Percentiles rank a stretch among this genome's conserved stretches.
These are phyloP conservation scores for Inonotus hispidus DNA, from an alignment of 1,284 basidiomycete species.

Conservation along the genomic window DNA sequence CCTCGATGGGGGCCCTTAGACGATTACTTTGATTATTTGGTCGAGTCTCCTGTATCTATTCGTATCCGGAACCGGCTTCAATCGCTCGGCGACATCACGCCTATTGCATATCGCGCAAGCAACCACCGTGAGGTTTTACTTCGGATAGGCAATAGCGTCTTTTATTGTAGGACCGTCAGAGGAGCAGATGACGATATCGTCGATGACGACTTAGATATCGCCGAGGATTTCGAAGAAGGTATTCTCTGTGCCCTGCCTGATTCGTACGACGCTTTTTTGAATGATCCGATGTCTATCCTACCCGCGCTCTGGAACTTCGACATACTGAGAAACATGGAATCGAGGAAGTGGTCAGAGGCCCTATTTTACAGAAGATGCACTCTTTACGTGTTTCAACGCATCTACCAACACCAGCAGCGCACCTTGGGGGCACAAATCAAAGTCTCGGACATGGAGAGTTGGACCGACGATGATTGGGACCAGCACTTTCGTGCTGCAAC, in stretches of 20 bases:
- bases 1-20: slow-evolving; percentile 8
- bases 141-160: slow-evolving; percentile 2
- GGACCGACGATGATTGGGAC: too few relatives aligned
- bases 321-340: neutral
- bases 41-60: neutral
- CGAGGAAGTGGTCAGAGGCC: neutral
- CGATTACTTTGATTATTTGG: neutral
- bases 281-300: neutral
- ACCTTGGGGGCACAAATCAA: too few relatives aligned
- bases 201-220: neutral
- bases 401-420: neutral
- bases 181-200: neutral
- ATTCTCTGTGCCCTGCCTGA: neutral
- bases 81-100: neutral
- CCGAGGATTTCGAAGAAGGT: neutral
- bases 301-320: neutral
- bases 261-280: slow-evolving; percentile 1
- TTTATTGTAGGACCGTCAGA: neutral
- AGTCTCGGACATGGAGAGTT: too few relatives aligned
- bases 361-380: neutral
- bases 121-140: slow-evolving; percentile 1
- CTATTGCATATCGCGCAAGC: neutral
- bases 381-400: neutral
- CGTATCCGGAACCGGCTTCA: neutral
- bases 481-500: too few relatives aligned